phyloP scores from a whole-genome alignment of 2,329 filamentous ascomycete species.

The Ascochyta viciae-villosae region DNA sequence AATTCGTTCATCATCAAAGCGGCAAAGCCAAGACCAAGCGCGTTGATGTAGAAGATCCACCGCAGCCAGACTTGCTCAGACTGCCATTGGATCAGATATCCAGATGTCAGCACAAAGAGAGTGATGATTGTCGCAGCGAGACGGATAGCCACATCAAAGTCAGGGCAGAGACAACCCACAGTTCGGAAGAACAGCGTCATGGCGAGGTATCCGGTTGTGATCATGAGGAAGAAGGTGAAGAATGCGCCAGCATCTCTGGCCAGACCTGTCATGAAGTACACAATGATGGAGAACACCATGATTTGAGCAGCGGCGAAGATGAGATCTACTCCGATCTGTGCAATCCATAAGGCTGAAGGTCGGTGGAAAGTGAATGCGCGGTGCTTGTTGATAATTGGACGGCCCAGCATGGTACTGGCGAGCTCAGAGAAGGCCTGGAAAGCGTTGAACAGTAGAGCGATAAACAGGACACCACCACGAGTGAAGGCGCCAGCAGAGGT shows the following conservation, averaged over 20 bases:
- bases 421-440: conserved; percentile 85
- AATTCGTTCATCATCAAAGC: conserved; percentile 91
- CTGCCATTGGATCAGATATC: conserved; percentile 83
- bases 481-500: conserved; percentile 75
- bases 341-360: conserved; percentile 82
- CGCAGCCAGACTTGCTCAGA: conserved; percentile 78
- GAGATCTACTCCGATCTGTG: conserved; percentile 80
- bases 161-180: conserved; percentile 72
- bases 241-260: conserved; percentile 55
- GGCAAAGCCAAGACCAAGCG: conserved; percentile 77
- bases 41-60: conserved; percentile 84
- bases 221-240: conserved; percentile 57
- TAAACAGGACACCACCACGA: conserved; percentile 81
- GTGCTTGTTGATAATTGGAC: conserved; percentile 83
- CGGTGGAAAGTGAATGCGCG: conserved; percentile 83
- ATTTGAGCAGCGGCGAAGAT: conserved; percentile 76
- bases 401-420: conserved; percentile 74
- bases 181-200: conserved; percentile 57
- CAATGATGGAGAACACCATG: conserved; percentile 54
- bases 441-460: conserved; percentile 82
- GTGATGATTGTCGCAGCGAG: conserved; percentile 79
- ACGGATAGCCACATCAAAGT: conserved; percentile 87
- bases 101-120: conserved; percentile 79
- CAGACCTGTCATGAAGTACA: conserved; percentile 60
- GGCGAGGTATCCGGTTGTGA: conserved; percentile 51